These are phyloP conservation scores for Tylopilus balloui DNA, from an alignment of 768 basidiomycete species.

Conservation along the genomic window DNA sequence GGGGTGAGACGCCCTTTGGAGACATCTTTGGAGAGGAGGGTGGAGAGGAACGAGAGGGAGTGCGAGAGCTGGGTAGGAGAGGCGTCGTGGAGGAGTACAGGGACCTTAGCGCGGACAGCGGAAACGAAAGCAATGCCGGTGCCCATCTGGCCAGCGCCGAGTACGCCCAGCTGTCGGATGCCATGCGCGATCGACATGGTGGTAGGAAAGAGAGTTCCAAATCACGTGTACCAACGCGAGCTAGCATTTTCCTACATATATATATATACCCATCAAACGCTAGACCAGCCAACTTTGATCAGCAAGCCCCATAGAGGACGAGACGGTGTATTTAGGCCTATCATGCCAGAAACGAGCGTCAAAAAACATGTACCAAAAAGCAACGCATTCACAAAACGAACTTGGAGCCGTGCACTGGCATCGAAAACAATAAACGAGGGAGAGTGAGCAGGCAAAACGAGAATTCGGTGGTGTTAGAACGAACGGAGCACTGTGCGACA, in stretches of 20 bases:
- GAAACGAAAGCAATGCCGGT: constrained; percentile 89
- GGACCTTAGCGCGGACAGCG: constrained; percentile 78
- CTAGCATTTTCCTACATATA: neutral
- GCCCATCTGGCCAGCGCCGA: constrained; percentile 88
- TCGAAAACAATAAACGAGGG: constrained; percentile 18
- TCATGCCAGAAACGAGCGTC: constrained; percentile 16
- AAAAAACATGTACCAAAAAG: constrained; percentile 19
- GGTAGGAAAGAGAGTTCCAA: neutral
- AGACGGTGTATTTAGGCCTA: constrained; percentile 5
- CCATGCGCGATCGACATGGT: constrained; percentile 55
- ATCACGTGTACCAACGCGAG: neutral
- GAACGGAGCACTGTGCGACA: constrained; percentile 20
- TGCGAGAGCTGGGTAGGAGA: constrained; percentile 69
- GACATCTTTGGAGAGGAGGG: constrained; percentile 85
- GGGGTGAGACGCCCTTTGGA: constrained; percentile 70
- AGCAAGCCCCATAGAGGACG: constrained; percentile 3
- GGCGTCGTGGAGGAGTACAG: constrained; percentile 81
- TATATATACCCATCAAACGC: neutral
- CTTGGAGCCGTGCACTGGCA: constrained; percentile 1
- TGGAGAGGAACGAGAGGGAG: constrained; percentile 71
- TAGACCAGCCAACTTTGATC: constrained; percentile 19
- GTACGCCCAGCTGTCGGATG: constrained; percentile 68
- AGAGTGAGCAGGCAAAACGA: constrained; percentile 19
- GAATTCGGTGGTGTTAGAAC: constrained; percentile 1
- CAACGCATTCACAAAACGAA: constrained; percentile 21